Conservation (phyloP, 1,284 basidiomycete species). For the Ceratobasidium sp. region DNA sequence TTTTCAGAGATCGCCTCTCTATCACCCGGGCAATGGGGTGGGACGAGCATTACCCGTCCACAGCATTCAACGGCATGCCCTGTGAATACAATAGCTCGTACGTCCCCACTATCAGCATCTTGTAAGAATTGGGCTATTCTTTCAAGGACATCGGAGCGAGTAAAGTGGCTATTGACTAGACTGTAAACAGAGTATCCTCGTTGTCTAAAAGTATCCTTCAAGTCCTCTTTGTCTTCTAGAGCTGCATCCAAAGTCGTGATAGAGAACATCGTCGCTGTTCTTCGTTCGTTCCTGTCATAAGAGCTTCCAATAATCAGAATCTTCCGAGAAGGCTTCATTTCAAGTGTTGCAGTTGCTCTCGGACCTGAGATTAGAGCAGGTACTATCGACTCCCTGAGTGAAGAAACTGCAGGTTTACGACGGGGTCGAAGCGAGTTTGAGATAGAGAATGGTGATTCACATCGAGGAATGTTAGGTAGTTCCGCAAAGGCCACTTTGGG, state of each 20-base stretch:
- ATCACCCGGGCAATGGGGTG: not conserved
- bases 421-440: not conserved
- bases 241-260: not conserved
- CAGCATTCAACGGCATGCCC: not conserved
- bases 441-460: not conserved
- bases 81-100: conserved; percentile 32
- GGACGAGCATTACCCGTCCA: conserved; percentile 22
- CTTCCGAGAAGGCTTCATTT: conserved; percentile 1
- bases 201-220: not conserved
- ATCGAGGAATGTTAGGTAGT: not conserved
- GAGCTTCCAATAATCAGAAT: conserved; percentile 21
- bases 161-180: conserved; percentile 21
- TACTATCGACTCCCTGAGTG: not conserved
- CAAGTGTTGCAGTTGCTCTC: no score
- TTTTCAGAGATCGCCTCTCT: not conserved
- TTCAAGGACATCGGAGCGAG: not conserved
- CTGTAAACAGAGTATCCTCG: conserved; percentile 9
- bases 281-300: not conserved
- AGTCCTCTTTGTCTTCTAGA: not conserved
- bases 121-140: not conserved
- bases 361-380: not conserved
- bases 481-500: not conserved
- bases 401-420: not conserved
- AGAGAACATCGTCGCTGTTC: conserved; percentile 29
- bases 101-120: conserved; percentile 12